Conservation (phyloP, 2,329 filamentous ascomycete genomes). For the Epichloe gansuensis region DNA sequence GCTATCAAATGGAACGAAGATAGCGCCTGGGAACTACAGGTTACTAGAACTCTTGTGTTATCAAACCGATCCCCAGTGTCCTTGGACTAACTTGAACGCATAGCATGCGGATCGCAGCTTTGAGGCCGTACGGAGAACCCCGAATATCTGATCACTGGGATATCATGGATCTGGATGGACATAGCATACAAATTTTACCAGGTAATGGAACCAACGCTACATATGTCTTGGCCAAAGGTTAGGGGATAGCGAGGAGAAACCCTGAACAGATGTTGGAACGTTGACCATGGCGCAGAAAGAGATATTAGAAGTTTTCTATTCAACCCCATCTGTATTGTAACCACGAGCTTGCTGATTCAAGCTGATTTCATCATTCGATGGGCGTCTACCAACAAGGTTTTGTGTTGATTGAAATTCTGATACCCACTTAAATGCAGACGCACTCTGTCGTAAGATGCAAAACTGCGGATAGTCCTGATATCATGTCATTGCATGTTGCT, state of each 20-base stretch:
- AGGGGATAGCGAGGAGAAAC: background rate
- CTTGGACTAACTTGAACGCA: background rate
- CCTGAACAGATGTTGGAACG: background rate
- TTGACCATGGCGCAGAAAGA: background rate
- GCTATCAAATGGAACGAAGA: constrained; percentile 28
- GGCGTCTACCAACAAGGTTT: background rate
- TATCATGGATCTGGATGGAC: constrained; percentile 17
- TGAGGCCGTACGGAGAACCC: constrained; percentile 30
- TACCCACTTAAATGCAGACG: background rate
- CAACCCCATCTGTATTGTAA: background rate
- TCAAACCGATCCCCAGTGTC: background rate
- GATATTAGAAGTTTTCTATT: background rate
- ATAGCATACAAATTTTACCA: constrained; percentile 23
- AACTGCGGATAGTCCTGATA: background rate
- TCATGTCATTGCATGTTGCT: background rate
- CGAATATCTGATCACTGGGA: constrained; percentile 30
- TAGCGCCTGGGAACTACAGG: constrained; percentile 29
- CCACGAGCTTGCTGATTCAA: background rate
- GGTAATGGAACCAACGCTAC: constrained; percentile 18
- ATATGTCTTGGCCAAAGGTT: background rate
- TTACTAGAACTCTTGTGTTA: constrained; percentile 6
- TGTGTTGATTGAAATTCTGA: background rate
- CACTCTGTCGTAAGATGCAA: background rate
- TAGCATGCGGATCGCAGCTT: constrained; percentile 29
- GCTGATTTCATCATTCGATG: background rate